These are phyloP conservation scores for Sarocladium strictum DNA, from an alignment of 2,329 filamentous ascomycete species.

Conservation along the genomic window DNA sequence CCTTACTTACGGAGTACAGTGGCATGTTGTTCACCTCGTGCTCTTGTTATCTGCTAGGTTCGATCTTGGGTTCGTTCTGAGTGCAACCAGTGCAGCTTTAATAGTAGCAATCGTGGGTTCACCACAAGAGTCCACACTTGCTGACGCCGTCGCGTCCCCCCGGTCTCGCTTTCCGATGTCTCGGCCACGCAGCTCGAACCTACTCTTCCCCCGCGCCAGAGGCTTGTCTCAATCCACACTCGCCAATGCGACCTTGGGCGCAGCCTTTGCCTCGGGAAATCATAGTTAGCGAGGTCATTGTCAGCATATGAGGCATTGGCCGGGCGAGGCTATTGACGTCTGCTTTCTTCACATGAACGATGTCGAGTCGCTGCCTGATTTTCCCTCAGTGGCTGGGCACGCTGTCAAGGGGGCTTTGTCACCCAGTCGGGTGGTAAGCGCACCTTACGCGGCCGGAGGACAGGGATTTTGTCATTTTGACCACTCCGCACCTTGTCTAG, in stretches of 20 bases:
- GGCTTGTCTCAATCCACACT: not conserved
- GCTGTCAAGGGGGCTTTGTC: not conserved
- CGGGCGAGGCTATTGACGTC: not conserved
- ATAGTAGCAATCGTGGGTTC: not conserved
- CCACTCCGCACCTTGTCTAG: conserved; percentile 20
- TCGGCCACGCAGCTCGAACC: not conserved
- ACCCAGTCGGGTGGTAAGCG: conserved; percentile 7
- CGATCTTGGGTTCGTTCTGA: no score
- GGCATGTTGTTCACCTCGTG: no score
- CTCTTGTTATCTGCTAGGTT: no score
- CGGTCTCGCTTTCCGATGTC: not conserved
- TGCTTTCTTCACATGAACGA: not conserved
- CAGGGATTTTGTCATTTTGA: not conserved
- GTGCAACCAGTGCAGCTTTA: not conserved
- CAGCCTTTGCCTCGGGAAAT: not conserved
- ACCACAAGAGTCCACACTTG: not conserved
- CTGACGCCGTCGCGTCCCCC: not conserved
- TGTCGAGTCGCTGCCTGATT: not conserved
- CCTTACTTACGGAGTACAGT: no score
- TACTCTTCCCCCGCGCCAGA: not conserved
- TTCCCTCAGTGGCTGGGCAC: not conserved
- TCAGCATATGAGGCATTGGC: not conserved
- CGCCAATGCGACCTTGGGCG: not conserved
- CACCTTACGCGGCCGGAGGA: conserved; percentile 3
- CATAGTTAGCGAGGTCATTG: not conserved